Percentiles rank a stretch among this genome's conserved stretches.
phyloP scores from a whole-genome alignment of 257 asterid species.

The Fraxinus anomala region DNA sequence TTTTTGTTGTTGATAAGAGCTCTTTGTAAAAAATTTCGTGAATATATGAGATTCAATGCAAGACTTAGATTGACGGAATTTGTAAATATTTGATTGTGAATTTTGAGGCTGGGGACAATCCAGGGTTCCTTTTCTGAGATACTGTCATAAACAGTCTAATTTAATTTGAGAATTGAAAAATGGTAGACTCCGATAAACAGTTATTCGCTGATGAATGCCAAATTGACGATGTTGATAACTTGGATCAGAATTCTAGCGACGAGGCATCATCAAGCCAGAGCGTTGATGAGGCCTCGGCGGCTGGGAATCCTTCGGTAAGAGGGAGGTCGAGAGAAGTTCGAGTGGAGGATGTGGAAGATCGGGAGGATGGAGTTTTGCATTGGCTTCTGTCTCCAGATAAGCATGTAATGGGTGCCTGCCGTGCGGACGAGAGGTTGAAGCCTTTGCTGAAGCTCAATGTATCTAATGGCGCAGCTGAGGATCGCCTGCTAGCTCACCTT shows the following conservation, averaged over 20 bases:
- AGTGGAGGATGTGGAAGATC: conserved; percentile 53
- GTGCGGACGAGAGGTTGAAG: conserved; percentile 93
- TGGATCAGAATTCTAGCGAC: conserved; percentile 42
- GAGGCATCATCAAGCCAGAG: conserved; percentile 32
- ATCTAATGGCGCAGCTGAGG: conserved; percentile 71
- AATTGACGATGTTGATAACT: conserved; percentile 45
- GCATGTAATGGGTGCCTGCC: conserved; percentile 94
- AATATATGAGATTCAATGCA: background rate
- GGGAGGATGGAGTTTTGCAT: conserved; percentile 56
- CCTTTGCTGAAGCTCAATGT: conserved; percentile 83
- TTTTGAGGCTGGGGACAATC: background rate
- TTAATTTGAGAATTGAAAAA: conserved; percentile 32
- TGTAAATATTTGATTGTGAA: background rate
- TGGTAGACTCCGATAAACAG: conserved; percentile 54
- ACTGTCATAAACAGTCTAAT: background rate
- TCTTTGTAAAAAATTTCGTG: background rate
- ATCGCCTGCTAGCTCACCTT: conserved; percentile 75
- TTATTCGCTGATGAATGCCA: conserved; percentile 39
- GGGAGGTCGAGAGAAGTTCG: conserved; percentile 50
- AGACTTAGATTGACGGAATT: background rate
- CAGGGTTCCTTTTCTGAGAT: background rate
- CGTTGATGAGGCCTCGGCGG: conserved; percentile 31
- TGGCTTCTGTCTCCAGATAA: conserved; percentile 82
- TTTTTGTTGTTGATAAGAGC: background rate
- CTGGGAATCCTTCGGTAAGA: conserved; percentile 44